Evolutionary conservation across 1,139 yeast species (phyloP), one percentile per base, ranked within the genome.

Genomic region (Hansenula lynferdii): DNA sequence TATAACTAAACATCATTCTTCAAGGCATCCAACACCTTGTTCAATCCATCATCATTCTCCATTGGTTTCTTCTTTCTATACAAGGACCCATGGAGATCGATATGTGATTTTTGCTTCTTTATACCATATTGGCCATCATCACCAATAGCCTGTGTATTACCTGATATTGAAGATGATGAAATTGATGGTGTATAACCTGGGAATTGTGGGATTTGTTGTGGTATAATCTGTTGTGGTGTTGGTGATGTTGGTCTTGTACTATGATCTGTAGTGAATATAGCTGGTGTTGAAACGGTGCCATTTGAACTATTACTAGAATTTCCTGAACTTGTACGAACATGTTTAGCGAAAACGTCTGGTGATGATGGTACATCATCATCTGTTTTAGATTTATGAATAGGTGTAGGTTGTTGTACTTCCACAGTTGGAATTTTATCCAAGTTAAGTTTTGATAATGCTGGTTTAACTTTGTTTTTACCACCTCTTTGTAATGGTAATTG

Each of bases 351-450:
- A 16, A 16, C 8, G 16, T 14, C 14, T 16, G 19, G 21, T 10
- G n/a, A 9, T 17, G 20, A 6, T 27, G 12, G 12, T 10, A 7
- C 11, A 8, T n/a, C 25, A 23, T 10, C 12, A 26, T 27, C 16
- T 10, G n/a, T n/a, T n/a, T n/a, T n/a, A n/a, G 11, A 16, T 11
- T 16, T 5, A 27, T 20, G n/a, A 15, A 44, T 40, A 10, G 50
- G 50, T 8, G 50, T 40, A 15, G 49, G 46, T 31, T 38, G 37
- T 31, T 44, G 45, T 6, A 44, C 28, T 19, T 35, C 28, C 5
- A 44, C 28, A 4, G 34, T 28, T 16, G 48, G 45, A 5, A 41
- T 8, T n/a, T 15, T 34, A n/a, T 35, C 38, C 5, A 15, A 34
- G 12, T 8, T 28, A 16, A 18, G 35, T 20, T 22, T 37, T 29